Conservation (phyloP, 208 protist genomes). For the Wallacemonas sp. region DNA sequence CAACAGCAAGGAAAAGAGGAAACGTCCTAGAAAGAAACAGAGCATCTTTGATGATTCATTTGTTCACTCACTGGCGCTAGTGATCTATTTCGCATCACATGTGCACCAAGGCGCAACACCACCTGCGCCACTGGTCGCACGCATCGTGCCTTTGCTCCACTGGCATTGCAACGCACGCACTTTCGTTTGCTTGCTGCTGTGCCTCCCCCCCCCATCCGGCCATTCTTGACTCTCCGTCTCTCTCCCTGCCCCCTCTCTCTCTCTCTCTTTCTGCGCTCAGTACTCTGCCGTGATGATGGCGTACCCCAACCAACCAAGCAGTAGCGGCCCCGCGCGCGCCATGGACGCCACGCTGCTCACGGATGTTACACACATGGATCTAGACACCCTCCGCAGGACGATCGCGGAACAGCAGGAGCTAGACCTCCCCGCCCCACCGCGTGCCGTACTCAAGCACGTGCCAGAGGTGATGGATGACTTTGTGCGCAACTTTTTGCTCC, state of each 20-base stretch:
- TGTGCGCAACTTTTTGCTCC: constrained; percentile 90
- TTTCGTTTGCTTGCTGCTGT: neutral
- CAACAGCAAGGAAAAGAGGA: neutral
- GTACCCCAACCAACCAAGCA: constrained; percentile 6
- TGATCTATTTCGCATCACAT: too few relatives aligned
- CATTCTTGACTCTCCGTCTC: neutral
- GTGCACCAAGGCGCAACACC: too few relatives aligned
- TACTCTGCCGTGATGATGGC: neutral
- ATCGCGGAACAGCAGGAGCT: constrained; percentile 49
- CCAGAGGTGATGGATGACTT: constrained; percentile 94
- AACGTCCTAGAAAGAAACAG: neutral
- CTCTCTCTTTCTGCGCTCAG: neutral
- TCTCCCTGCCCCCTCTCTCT: neutral
- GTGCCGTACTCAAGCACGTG: constrained; percentile 77
- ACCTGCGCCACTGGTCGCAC: too few relatives aligned
- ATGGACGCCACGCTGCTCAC: constrained; percentile 13
- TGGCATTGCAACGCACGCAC: too few relatives aligned
- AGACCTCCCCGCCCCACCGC: constrained; percentile 70
- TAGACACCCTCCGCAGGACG: constrained; percentile 54
- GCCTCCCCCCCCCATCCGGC: neutral
- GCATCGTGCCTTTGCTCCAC: too few relatives aligned
- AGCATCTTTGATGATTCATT: too few relatives aligned
- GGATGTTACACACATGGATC: constrained; percentile 54
- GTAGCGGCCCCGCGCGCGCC: neutral
- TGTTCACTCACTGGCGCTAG: too few relatives aligned